Evolutionary conservation across 345 rosid genomes (phyloP), one percentile per base, ranked within the genome.

Genomic region (Euphorbia peplus): DNA sequence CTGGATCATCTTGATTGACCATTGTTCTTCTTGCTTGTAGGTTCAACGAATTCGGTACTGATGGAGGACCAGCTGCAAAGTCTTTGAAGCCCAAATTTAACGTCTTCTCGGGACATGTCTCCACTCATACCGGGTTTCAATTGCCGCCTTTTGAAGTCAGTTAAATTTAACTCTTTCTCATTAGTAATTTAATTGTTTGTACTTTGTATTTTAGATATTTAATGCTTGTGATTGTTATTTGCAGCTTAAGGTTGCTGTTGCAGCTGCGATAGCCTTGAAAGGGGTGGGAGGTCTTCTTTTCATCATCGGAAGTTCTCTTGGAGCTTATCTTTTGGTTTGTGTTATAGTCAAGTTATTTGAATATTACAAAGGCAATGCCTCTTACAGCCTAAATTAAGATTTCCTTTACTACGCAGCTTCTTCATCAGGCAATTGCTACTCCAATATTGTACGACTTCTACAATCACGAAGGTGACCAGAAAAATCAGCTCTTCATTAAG

Each of bases 241-340:
- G 21, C 67, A 80, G 84, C 71, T 80, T 60, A 87, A 82, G 75
- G 21, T 76, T 69, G 75, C 81, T 28, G 82, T 84, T 80, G 83
- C 84, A 48, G 81, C 80, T 63, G 76, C 80, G 11, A 80, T 88
- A 18, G 85, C 87, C 26, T 60, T 86, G 68, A 90, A 88, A 73
- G 93, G 88, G 65, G 35, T 85, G 8, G 96, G 96, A 4, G 80
- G 96, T 55, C 79, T 88, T 54, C 73, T 88, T 52, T 90, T 90
- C 67, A 78, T 88, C 71, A 63, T 85, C 51, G 96, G 90, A 44
- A 86, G 88, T 78, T 65, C 86, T 3, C 37, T 88, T 26, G 96
- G 96, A 50, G 90, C 95, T 46, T 83, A 82, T 85, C 85, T 90
- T 68, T 76, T 90, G 92, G 96, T 90, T 65, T 5, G 83, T 71